Conservation (phyloP, 805 yeast species). For the Groenewaldozyma tartarivorans region DNA sequence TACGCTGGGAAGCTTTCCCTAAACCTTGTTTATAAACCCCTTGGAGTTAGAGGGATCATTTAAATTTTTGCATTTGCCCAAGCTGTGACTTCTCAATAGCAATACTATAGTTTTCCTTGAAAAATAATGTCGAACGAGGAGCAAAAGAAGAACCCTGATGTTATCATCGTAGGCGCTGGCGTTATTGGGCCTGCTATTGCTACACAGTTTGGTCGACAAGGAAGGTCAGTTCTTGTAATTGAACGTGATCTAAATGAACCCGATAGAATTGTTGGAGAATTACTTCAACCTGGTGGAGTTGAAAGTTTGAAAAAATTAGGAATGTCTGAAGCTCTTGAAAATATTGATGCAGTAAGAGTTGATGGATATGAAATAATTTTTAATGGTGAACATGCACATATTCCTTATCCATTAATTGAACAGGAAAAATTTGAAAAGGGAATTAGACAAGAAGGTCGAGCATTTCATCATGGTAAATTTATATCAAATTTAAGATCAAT, state of each 20-base stretch:
- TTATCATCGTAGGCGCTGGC: slow-evolving; percentile 95
- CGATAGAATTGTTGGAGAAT: slow-evolving; percentile 94
- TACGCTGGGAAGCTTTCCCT: no score
- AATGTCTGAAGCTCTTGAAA: slow-evolving; percentile 63
- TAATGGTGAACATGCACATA: slow-evolving; percentile 43
- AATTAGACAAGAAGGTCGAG: slow-evolving; percentile 45
- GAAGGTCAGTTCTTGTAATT: slow-evolving; percentile 63
- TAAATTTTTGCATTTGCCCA: no score
- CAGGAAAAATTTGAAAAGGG: slow-evolving; percentile 8
- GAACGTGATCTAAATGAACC: slow-evolving; percentile 92
- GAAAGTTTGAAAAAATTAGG: slow-evolving; percentile 76
- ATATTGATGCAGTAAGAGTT: slow-evolving; percentile 67
- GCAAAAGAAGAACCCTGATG: slow-evolving; percentile 57
- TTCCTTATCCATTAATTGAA: slow-evolving; percentile 51
- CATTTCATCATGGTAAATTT: slow-evolving; percentile 91
- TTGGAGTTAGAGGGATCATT: no score
- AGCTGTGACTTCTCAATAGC: no score
- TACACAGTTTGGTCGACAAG: slow-evolving; percentile 81
- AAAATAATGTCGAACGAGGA: slow-evolving; percentile 6
- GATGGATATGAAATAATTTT: slow-evolving; percentile 75
- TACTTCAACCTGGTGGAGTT: slow-evolving; percentile 95
- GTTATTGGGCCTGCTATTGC: slow-evolving; percentile 93
- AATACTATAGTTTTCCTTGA: no score
- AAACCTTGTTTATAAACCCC: no score
- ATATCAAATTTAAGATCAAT: slow-evolving; percentile 63